These are phyloP conservation scores for Asterophora parasitica DNA, from an alignment of 768 basidiomycete genomes.

Conservation along the genomic window DNA sequence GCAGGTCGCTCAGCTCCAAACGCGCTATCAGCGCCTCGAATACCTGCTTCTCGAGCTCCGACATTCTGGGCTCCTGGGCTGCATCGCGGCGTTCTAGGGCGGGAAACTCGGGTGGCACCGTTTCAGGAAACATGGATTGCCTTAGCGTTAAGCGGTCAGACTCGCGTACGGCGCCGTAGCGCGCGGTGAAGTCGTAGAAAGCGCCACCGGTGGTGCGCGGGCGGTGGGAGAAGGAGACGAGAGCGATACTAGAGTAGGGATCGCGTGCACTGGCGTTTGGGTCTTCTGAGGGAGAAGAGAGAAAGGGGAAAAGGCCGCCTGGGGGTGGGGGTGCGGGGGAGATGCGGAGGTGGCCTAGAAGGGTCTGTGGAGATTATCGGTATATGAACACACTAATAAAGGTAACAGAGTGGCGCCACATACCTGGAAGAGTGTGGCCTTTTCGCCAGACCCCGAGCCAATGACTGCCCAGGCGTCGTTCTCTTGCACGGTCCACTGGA, in stretches of 20 bases:
- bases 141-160: conserved; percentile 77
- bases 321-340: conserved; percentile 56
- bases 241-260: conserved; percentile 43
- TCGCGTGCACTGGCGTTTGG: conserved; percentile 28
- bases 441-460: conserved; percentile 59
- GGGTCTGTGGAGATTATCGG: conserved; percentile 35
- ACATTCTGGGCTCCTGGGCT: conserved; percentile 7
- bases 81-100: conserved; percentile 19
- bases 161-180: conserved; percentile 85
- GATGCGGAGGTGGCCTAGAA: conserved; percentile 69
- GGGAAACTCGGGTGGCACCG: conserved; percentile 28
- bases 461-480: conserved; percentile 76
- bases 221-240: conserved; percentile 68
- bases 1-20: conserved; percentile 54
- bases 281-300: conserved; percentile 29
- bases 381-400: neutral
- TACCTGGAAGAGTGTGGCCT: conserved; percentile 63
- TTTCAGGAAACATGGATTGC: conserved; percentile 61
- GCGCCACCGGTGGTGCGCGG: conserved; percentile 53
- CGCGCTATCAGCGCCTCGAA: conserved; percentile 51
- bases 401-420: conserved; percentile 9
- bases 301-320: conserved; percentile 75
- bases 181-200: conserved; percentile 91
- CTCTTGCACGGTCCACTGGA: conserved; percentile 57
- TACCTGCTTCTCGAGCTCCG: conserved; percentile 23